These are phyloP conservation scores for Schizonepeta tenuifolia DNA, from an alignment of 257 asterid genomes.

Conservation along the genomic window DNA sequence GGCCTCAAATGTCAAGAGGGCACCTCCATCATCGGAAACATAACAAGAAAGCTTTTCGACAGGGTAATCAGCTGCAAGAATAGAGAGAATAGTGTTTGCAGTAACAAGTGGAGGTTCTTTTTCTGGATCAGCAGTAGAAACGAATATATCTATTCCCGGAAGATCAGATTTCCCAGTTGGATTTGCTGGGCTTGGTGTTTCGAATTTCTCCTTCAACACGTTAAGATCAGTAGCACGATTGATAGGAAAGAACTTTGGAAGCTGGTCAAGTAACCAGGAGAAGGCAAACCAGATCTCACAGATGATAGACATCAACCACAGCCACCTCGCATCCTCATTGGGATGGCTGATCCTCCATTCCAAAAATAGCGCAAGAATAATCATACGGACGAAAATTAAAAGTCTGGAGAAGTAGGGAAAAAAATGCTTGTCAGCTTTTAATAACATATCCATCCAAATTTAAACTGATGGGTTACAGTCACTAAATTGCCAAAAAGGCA, in stretches of 20 bases:
- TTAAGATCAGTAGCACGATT: conserved; percentile 83
- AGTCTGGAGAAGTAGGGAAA: conserved; percentile 50
- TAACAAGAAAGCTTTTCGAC: conserved; percentile 91
- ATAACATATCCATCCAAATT: neutral
- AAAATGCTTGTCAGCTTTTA: conserved; percentile 8
- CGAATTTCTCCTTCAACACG: conserved; percentile 80
- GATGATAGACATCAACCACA: conserved; percentile 83
- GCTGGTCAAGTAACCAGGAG: conserved; percentile 93
- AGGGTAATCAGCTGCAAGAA: conserved; percentile 83
- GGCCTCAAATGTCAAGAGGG: conserved; percentile 89
- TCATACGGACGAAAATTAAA: conserved; percentile 69
- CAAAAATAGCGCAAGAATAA: conserved; percentile 71
- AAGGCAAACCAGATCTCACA: conserved; percentile 93
- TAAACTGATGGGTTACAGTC: neutral
- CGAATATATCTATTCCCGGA: conserved; percentile 79
- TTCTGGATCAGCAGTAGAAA: conserved; percentile 94
- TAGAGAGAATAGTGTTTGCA: conserved; percentile 83
- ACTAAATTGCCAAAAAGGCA: neutral
- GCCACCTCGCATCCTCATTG: conserved; percentile 83
- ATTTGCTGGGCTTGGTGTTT: conserved; percentile 61
- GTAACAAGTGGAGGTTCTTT: conserved; percentile 93
- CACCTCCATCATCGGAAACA: conserved; percentile 92
- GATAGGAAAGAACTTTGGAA: conserved; percentile 76
- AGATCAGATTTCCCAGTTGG: conserved; percentile 87
- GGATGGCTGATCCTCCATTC: conserved; percentile 74